Evolutionary conservation across 768 basidiomycete genomes (phyloP), one percentile per base, ranked within the genome.

Genomic region (Hygrophoropsis aurantiaca): DNA sequence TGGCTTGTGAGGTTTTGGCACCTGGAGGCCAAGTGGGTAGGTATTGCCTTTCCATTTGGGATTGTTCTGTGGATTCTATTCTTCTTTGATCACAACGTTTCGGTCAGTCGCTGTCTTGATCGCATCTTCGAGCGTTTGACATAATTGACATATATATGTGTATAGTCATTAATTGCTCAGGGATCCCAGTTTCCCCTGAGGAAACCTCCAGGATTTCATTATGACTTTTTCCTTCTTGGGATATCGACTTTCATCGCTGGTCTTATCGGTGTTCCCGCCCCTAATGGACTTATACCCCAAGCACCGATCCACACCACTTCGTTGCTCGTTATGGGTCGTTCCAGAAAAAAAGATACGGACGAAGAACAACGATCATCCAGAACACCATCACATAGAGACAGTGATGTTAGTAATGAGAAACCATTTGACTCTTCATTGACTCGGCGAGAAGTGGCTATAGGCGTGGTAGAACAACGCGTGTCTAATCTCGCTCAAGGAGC

Each of bases 51-150:
- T 35, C 94, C 93, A 0, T 97, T 97, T 57, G 94, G 94, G 2
- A 65, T 94, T 34, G 73, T 93, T 18, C 72, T 98, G 5, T 97
- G 90, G 82, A 79, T 95, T 19, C 69, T 97, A 36, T 95, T 97
- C 70, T 94, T 94, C 73, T 97, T 97, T 55, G 93, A 97, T 53
- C 90, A 94, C 54, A 94, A 94, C 56, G 90, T 94, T 44, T 94
- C 91, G 39, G 90, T 90, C 62, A 56, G 86, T 68, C 40, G 39
- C 21, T 16, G n/a, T 21, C 46, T 11, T 8, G 9, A 46, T 24
- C 25, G 10, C 39, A 26, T 4, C 8, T 2, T 30, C 35, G 24
- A 11, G 33, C 18, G 11, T 21, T 32, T 35, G 23, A n/a, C 23
- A 39, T 27, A 8, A 42, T 40, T 49, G 15, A 49, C 15, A 21